phyloP scores from a whole-genome alignment of 371 early-diverging fungal species.

The Lichtheimia corymbifera region DNA sequence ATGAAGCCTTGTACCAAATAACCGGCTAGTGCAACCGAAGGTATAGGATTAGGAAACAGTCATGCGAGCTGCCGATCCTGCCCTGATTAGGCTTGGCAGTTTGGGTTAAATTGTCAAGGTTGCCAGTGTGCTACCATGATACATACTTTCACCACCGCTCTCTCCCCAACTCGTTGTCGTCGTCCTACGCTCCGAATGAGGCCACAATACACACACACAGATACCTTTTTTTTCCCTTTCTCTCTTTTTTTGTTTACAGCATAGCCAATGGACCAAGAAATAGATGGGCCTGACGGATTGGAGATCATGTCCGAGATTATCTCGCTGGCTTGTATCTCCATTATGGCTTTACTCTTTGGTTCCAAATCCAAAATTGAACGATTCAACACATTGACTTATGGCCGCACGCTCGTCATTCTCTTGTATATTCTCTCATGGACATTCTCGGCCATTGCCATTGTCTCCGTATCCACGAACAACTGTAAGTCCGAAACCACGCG shows the following conservation, averaged over 20 bases:
- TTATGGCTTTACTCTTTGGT: constrained; percentile 16
- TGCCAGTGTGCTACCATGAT: no score
- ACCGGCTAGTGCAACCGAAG: no score
- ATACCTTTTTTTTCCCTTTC: constrained; percentile 1
- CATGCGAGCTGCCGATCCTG: constrained; percentile 8
- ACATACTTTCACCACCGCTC: no score
- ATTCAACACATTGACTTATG: constrained; percentile 17
- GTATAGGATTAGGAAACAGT: background rate
- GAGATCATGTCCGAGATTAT: constrained; percentile 23
- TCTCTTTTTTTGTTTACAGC: background rate
- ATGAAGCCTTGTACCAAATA: no score
- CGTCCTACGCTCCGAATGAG: no score
- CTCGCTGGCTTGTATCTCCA: constrained; percentile 20
- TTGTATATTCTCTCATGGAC: constrained; percentile 21
- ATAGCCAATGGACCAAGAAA: background rate
- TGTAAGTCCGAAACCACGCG: constrained; percentile 3
- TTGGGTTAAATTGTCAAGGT: no score
- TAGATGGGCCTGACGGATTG: constrained; percentile 16
- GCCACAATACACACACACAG: no score
- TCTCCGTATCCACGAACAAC: constrained; percentile 25
- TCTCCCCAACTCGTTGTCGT: no score
- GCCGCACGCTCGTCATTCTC: constrained; percentile 14
- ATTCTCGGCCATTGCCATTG: constrained; percentile 15
- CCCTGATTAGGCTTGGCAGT: background rate
- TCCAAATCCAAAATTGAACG: constrained; percentile 19